Evolutionary conservation across 2,329 filamentous ascomycete genomes (phyloP).

Genomic region (Xylaria sp.): DNA sequence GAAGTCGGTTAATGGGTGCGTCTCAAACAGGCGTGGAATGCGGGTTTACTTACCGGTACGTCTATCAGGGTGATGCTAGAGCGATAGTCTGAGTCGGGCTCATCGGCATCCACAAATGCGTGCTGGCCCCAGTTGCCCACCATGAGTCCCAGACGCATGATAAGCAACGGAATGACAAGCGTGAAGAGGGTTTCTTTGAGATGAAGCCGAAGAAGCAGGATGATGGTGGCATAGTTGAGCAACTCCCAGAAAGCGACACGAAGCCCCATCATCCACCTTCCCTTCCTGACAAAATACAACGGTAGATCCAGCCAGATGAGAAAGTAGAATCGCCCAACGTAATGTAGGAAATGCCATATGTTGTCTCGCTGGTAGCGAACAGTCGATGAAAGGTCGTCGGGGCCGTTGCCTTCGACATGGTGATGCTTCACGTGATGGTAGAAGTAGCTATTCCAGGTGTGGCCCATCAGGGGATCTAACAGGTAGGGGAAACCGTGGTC

Average conservation of each 20-base stretch:
- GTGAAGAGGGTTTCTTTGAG: slow-evolving; percentile 65
- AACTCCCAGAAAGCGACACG: slow-evolving; percentile 68
- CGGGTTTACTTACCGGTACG: slow-evolving; percentile 64
- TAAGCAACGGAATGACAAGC: slow-evolving; percentile 67
- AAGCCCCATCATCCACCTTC: slow-evolving; percentile 58
- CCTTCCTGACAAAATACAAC: slow-evolving; percentile 71
- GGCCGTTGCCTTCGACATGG: slow-evolving; percentile 81
- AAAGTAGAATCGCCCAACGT: slow-evolving; percentile 75
- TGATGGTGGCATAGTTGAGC: slow-evolving; percentile 58
- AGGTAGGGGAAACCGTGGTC: slow-evolving; percentile 75
- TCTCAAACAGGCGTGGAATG: background rate
- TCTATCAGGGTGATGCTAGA: slow-evolving; percentile 82
- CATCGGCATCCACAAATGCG: slow-evolving; percentile 75
- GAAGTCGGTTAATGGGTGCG: slow-evolving; percentile 15
- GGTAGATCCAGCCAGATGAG: slow-evolving; percentile 78
- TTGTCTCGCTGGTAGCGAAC: slow-evolving; percentile 77
- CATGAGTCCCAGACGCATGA: slow-evolving; percentile 76
- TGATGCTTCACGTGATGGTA: slow-evolving; percentile 89
- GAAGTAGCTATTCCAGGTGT: slow-evolving; percentile 85
- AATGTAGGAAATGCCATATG: slow-evolving; percentile 68
- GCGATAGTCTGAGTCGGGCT: slow-evolving; percentile 78
- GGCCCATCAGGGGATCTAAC: slow-evolving; percentile 76
- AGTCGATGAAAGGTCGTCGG: slow-evolving; percentile 76
- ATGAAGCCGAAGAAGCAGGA: slow-evolving; percentile 57
- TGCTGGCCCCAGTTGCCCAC: slow-evolving; percentile 86